These are phyloP conservation scores for Wolfiporia cocos DNA, from an alignment of 1,284 basidiomycete species.

Conservation along the genomic window DNA sequence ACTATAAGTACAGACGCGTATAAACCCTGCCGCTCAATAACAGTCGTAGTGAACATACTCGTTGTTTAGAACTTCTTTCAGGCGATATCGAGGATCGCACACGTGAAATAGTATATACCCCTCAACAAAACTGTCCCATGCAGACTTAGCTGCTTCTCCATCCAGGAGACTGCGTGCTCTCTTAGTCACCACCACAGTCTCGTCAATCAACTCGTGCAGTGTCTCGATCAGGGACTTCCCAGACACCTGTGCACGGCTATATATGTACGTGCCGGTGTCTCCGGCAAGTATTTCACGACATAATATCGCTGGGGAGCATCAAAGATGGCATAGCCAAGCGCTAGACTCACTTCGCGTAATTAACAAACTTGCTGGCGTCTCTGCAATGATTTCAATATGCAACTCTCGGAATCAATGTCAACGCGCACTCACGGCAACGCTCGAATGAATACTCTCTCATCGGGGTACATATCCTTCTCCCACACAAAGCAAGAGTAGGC, in stretches of 20 bases:
- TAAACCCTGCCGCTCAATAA: too few relatives aligned
- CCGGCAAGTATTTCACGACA: conserved; percentile 8
- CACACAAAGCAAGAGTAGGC: conserved; percentile 9
- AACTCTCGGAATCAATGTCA: background rate
- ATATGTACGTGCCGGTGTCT: conserved; percentile 6
- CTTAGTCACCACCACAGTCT: background rate
- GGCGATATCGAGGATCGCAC: background rate
- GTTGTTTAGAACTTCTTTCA: background rate
- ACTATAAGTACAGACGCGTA: too few relatives aligned
- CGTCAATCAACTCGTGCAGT: background rate
- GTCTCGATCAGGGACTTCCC: conserved; percentile 1
- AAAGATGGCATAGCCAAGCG: conserved; percentile 3
- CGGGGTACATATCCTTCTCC: conserved; percentile 9
- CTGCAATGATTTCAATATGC: background rate
- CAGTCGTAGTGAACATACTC: too few relatives aligned
- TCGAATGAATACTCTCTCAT: conserved; percentile 7
- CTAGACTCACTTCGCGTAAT: background rate
- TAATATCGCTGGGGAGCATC: conserved; percentile 5
- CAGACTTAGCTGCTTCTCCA: background rate
- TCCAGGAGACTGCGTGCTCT: background rate
- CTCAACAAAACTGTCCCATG: background rate
- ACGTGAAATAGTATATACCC: background rate
- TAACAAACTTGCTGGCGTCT: background rate
- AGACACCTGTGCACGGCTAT: conserved; percentile 6
- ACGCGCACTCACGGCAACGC: conserved; percentile 11